Evolutionary conservation across 768 basidiomycete genomes (phyloP), one percentile per base, ranked within the genome.

Genomic region (Suillus ampliporus): DNA sequence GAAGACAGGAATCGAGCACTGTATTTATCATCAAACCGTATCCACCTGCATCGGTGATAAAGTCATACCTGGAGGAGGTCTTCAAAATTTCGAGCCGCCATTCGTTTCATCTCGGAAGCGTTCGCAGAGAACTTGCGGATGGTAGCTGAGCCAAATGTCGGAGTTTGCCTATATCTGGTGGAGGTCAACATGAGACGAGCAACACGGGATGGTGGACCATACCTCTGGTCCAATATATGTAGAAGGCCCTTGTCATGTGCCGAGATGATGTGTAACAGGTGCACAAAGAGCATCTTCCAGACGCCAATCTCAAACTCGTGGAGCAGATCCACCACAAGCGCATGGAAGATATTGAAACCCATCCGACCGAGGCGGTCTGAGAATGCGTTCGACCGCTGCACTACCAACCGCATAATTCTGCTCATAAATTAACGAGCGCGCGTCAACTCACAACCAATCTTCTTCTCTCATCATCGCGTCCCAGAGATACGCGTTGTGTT

Each of bases 1-100:
- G 56, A 80, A 78, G 19, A 70, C 75, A 5, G 80, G 78, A 6
- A 78, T 65, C 1, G 73, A 67, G 50, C 76, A 76, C 78, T 78
- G 14, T 35, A 53, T 28, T n/a, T n/a, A n/a, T n/a, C n/a, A 23
- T 5, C 34, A 62, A 7, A 7, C 34, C 34, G 6, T 35, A 5
- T 35, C 34, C 3, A 35, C 3, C 34, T 35, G 3, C 41, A 26
- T 23, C 14, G 47, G 28, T 10, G 3, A 35, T 35, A 5, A 35
- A 35, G 4, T 10, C 40, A 17, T n/a, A 58, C 58, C 66, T 78
- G 78, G 0, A 79, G 61, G 11, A 78, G 65, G 56, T 79, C 78
- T 54, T 79, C 76, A 64, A 69, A 79, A 54, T 79, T 74, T 31
- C 71, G 68, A 1, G 76, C 78, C n/a, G 76, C 76, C 13, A 78